Base-by-base conservation (phyloP, 2,329 filamentous ascomycete genomes). In the Trichoderma sp. region DNA sequence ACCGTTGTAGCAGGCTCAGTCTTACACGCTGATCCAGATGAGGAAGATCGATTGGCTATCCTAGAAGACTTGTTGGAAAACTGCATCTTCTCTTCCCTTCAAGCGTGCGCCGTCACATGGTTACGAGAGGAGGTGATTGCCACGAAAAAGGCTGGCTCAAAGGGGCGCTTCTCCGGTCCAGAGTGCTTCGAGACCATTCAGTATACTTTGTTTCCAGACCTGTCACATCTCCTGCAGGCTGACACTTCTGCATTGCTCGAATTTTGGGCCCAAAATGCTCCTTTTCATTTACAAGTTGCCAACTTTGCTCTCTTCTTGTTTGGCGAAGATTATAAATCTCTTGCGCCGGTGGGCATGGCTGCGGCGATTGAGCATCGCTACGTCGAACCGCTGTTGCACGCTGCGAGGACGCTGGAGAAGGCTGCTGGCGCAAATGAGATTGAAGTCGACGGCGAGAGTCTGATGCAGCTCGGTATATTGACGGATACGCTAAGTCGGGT, bases 21-120 rank as follows among this genome's bases (percentile, higher is more conserved):
- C 16, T 81, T 89, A 43, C 88, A 90, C 73, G 81, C 86, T 2
- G 84, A 90, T 71, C 87, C 88, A 0, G 83, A 87, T 31, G 86
- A 88, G 70, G 83, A 85, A 3, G 83, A 86, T 74, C 83, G 88
- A 5, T 79, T 91, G 19, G 82, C 84, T 33, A 91, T 91, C 71
- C 82, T 91, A 10, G 86, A 88, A 64, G 89, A 91, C 74, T 82
- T 90, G 14, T 79, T 91, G 14, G 88, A 90, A 77, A 88, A 90
- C 75, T 90, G 88, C 81, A 84, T 87, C 72, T 90, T 88, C 73
- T 83, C 87, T 2, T 83, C 85, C 0, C 81, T 91, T 47, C 89
- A 89, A 75, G 88, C 86, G 10, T 88, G 86, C 53, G 88, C 88
- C 0, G 83, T 91, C 5, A 83, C 83, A 4, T 91, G 89, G 89